Evolutionary conservation across 139 green algal genomes (phyloP).

Genomic region (Chlamydomonas sp.): DNA sequence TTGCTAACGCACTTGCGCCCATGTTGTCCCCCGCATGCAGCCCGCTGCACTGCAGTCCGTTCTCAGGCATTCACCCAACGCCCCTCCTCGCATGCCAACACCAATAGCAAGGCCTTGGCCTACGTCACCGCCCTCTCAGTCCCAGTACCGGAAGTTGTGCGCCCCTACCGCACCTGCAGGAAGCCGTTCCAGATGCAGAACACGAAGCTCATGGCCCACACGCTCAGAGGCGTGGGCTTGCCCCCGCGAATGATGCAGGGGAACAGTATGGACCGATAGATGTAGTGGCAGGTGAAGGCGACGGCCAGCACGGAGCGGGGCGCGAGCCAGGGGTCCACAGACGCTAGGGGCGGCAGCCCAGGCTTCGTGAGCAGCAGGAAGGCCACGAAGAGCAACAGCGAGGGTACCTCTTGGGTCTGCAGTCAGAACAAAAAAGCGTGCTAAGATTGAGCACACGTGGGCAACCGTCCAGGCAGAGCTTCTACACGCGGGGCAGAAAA

Average conservation of each 20-base stretch:
- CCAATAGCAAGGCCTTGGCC: no score
- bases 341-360: background rate
- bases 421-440: background rate
- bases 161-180: conserved; percentile 60
- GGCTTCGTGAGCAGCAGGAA: background rate
- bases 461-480: no score
- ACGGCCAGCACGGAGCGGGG: conserved; percentile 25
- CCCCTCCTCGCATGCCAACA: no score
- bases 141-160: no score
- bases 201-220: conserved; percentile 63
- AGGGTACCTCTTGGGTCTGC: conserved; percentile 45
- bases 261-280: conserved; percentile 66
- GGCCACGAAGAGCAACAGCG: background rate
- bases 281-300: conserved; percentile 64
- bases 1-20: no score
- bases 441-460: background rate
- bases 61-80: no score
- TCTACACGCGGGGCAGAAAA: no score
- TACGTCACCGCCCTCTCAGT: no score
- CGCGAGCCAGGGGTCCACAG: background rate
- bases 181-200: conserved; percentile 85
- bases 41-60: no score
- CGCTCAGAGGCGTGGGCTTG: conserved; percentile 68
- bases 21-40: no score
- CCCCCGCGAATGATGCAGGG: conserved; percentile 57